Percentiles rank a stretch among this genome's conserved stretches.
Evolutionary conservation across 2,329 filamentous ascomycete species (phyloP).

Genomic region (Cladosporium sphaerospermum): DNA sequence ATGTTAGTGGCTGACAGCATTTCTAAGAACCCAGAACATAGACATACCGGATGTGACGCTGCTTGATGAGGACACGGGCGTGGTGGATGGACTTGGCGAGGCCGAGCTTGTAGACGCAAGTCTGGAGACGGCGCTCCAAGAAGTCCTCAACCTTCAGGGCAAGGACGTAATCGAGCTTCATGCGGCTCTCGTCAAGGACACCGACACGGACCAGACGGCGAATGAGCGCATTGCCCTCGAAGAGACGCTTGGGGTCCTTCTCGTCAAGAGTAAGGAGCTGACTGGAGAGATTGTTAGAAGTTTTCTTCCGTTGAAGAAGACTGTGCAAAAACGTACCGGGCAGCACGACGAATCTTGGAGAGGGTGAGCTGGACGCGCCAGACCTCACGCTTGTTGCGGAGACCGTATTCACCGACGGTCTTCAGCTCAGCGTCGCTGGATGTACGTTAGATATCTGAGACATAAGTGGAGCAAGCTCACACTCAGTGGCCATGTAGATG

Average conservation of each 20-base stretch:
- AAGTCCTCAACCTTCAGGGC: slow-evolving; percentile 99
- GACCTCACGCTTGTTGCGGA: slow-evolving; percentile 99
- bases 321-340: slow-evolving; percentile 62
- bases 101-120: slow-evolving; percentile 99
- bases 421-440: slow-evolving; percentile 97
- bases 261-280: slow-evolving; percentile 99
- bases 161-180: slow-evolving; percentile 99
- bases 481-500: slow-evolving; percentile 78
- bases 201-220: slow-evolving; percentile 98
- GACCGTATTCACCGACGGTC: slow-evolving; percentile 99
- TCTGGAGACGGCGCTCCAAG: slow-evolving; percentile 99
- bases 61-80: slow-evolving; percentile 98
- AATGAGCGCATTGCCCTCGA: slow-evolving; percentile 99
- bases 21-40: neutral
- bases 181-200: slow-evolving; percentile 99
- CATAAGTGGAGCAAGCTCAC: slow-evolving; percentile 97
- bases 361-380: slow-evolving; percentile 99
- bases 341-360: slow-evolving; percentile 99
- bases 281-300: slow-evolving; percentile 49
- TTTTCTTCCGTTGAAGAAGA: neutral
- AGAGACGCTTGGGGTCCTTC: slow-evolving; percentile 99
- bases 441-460: slow-evolving; percentile 71
- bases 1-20: slow-evolving; percentile 19
- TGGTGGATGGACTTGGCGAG: slow-evolving; percentile 99
- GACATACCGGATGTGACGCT: slow-evolving; percentile 85